Base-by-base conservation (phyloP, 2,329 filamentous ascomycete genomes). In the Pseudocercospora eumusae region DNA sequence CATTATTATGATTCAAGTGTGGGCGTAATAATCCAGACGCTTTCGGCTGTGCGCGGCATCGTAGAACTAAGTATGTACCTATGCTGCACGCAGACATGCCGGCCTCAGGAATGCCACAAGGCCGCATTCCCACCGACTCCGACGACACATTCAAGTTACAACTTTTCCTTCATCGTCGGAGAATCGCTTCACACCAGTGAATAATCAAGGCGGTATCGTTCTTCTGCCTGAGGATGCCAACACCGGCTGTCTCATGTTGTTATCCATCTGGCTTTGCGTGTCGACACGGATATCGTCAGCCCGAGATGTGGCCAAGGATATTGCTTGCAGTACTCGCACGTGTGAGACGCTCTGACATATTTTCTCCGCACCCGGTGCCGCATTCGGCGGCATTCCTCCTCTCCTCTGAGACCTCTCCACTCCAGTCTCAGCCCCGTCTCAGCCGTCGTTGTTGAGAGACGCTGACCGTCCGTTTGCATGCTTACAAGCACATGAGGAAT, bases 1-100 rank as follows among this genome's bases (percentile, higher is more conserved):
- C 18, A 28, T 18, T 25, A n/a, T n/a, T n/a, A n/a, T n/a, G n/a
- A 52, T 52, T 28, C 47, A 25, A 27, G 21, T 27, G 47, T 28
- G 47, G 47, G 47, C 47, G 50, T 54, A 54, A 40, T 42, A 54
- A 40, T 36, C 52, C 23, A 33, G 28, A 54, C 52, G 52, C 27
- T 54, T 21, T 20, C 28, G 52, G 52, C 52, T 54, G 28, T 54
- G n/a, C 27, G 25, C 52, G 52, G 52, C 27, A 36, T 54, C 28
- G 28, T 54, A 10, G 40, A 3, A 25, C 6, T 3, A 25, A n/a
- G n/a, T n/a, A n/a, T n/a, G n/a, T 25, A 3, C 52, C 52, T 54
- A 10, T 54, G 18, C 27, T 54, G 27, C 52, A 33, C 27, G 52
- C 52, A 33, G 25, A 54, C n/a, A 28, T n/a, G n/a, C n/a, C n/a